phyloP scores from a whole-genome alignment of 2,329 filamentous ascomycete species.

The Alternaria atra region DNA sequence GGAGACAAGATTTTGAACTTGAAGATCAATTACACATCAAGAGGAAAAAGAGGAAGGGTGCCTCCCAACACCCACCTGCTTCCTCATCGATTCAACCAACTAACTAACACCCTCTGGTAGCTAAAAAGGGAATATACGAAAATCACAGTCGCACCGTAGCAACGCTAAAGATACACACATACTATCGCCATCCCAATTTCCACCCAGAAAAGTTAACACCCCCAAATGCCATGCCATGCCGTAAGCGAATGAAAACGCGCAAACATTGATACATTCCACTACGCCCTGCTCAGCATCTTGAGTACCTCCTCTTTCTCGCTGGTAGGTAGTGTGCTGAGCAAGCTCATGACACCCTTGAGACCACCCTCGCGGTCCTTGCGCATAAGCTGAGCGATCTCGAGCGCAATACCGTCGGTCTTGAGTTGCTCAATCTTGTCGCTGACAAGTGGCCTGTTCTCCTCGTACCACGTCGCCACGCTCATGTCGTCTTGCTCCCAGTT shows the following conservation, averaged over 20 bases:
- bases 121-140: slow-evolving; percentile 12
- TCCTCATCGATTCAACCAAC: slow-evolving; percentile 4
- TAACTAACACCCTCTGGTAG: slow-evolving; percentile 1
- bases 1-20: slow-evolving; percentile 2
- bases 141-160: slow-evolving; percentile 8
- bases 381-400: slow-evolving; percentile 74
- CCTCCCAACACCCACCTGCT: slow-evolving; percentile 27
- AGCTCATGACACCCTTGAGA: slow-evolving; percentile 85
- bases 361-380: slow-evolving; percentile 72
- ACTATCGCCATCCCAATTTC: slow-evolving; percentile 7
- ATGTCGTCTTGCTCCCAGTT: slow-evolving; percentile 82
- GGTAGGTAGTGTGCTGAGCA: slow-evolving; percentile 86
- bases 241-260: slow-evolving; percentile 14
- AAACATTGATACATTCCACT: slow-evolving; percentile 18
- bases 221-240: slow-evolving; percentile 14
- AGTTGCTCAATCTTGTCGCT: slow-evolving; percentile 84
- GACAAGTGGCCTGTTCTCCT: slow-evolving; percentile 87
- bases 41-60: slow-evolving; percentile 8
- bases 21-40: slow-evolving; percentile 3
- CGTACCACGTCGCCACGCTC: slow-evolving; percentile 92
- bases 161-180: slow-evolving; percentile 18
- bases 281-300: slow-evolving; percentile 60
- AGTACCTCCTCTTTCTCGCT: slow-evolving; percentile 87
- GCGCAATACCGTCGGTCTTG: slow-evolving; percentile 76
- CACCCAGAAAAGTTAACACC: slow-evolving; percentile 8